These are phyloP conservation scores for Brasilioporus rufonigricans DNA, from an alignment of 768 basidiomycete genomes.

Conservation along the genomic window DNA sequence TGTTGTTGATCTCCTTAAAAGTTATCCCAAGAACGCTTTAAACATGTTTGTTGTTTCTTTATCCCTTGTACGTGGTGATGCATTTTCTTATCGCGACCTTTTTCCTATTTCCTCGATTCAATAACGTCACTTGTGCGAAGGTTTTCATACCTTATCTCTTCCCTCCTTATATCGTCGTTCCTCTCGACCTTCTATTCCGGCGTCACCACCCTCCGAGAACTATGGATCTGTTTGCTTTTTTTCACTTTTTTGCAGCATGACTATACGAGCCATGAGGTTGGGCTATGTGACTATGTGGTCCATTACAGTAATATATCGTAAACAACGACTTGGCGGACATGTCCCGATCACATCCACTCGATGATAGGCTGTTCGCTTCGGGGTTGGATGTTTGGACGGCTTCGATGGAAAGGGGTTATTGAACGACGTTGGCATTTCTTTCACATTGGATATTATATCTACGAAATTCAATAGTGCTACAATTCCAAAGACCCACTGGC, in stretches of 20 bases:
- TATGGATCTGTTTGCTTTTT: not conserved
- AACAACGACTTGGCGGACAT: not conserved
- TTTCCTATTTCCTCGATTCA: not conserved
- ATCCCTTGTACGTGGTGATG: constrained; percentile 3
- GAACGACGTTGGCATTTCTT: not conserved
- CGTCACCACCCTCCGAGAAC: constrained; percentile 4
- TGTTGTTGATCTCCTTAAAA: not conserved
- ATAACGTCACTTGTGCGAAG: not conserved
- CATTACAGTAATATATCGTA: constrained; percentile 3
- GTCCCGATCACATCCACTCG: not conserved
- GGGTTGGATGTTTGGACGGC: not conserved
- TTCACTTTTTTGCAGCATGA: not conserved
- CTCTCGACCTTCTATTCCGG: not conserved
- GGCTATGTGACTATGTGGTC: too few species aligned
- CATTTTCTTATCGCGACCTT: constrained; percentile 1
- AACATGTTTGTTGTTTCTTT: constrained; percentile 4
- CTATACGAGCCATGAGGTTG: constrained; percentile 8
- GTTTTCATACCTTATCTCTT: constrained; percentile 1
- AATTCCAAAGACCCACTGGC: not conserved
- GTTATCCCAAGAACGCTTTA: constrained; percentile 2
- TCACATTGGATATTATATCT: constrained; percentile 3
- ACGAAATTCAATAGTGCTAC: not conserved
- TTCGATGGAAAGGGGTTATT: not conserved
- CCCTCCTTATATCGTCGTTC: not conserved
- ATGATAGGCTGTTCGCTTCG: not conserved